Evolutionary conservation across 306 rosid species (phyloP), one percentile per base, ranked within the genome.

Genomic region (Vigna trinervia): DNA sequence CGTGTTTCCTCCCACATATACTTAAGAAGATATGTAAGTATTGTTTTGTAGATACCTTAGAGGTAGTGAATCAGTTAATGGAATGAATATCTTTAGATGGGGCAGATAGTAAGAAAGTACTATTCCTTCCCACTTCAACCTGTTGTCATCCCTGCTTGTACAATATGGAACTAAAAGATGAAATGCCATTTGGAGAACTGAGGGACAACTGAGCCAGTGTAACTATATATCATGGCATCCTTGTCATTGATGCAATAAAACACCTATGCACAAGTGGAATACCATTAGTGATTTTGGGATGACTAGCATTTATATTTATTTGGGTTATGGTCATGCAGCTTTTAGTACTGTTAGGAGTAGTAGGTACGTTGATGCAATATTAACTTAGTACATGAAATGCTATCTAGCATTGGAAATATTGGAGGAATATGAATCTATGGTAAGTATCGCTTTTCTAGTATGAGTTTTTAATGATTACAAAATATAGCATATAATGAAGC

Each of bases 401-500:
- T 58, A 73, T 62, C 69, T 71, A 53, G 69, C 54, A 56, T 71
- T 63, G 64, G 36, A 38, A 34, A 41, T 66, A 43, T 61, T 0
- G 20, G 54, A 69, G 53, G 28, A 71, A 41, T 62, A 39, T 61
- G 72, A 78, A 74, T 22, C 65, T 10, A 22, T 60, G 50, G 13
- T 36, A 65, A 53, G 36, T 6, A 53, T 51, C 43, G 7, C 15
- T 15, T 47, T 48, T 3, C 43, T 73, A 5, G 52, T 22, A 23
- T 28, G 20, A 38, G 22, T 73, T 50, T 58, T 73, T 38, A 20
- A 7, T 22, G 50, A 32, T 34, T 51, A 9, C 32, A 43, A 74
- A 69, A 23, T 75, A 30, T 74, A 61, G 70, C 71, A 70, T 54
- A n/a, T 69, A 47, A 79, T 53, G 66, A 59, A 36, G 60, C 28